phyloP scores from a whole-genome alignment of 345 rosid species.

The Hibiscus trionum region DNA sequence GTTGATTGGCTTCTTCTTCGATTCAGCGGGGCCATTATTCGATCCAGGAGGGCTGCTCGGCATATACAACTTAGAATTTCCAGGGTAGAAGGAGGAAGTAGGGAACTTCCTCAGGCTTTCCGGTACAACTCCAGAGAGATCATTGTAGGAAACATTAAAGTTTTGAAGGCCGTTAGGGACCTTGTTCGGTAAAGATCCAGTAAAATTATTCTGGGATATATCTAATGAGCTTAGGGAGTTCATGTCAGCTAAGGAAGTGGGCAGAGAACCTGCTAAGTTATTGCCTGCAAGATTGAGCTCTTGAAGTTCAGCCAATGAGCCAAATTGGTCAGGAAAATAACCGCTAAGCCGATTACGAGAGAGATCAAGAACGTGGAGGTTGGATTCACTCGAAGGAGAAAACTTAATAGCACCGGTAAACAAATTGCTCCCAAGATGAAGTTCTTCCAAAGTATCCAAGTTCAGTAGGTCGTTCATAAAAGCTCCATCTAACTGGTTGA shows the following conservation, averaged over 20 bases:
- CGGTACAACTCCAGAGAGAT: constrained; percentile 85
- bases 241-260: constrained; percentile 62
- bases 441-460: constrained; percentile 64
- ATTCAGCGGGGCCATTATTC: constrained; percentile 28
- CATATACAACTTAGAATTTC: constrained; percentile 51
- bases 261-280: constrained; percentile 79
- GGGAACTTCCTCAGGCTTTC: constrained; percentile 75
- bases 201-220: constrained; percentile 69
- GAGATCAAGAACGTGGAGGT: constrained; percentile 65
- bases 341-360: constrained; percentile 70
- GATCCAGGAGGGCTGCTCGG: constrained; percentile 50
- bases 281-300: constrained; percentile 71
- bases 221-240: constrained; percentile 57
- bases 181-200: constrained; percentile 72
- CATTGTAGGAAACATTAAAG: constrained; percentile 77
- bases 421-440: constrained; percentile 61
- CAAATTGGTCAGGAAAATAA: constrained; percentile 63
- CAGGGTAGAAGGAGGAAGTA: constrained; percentile 71
- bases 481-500: constrained; percentile 61
- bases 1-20: constrained; percentile 45
- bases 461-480: constrained; percentile 55
- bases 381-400: constrained; percentile 39
- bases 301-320: constrained; percentile 57
- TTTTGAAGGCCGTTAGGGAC: constrained; percentile 47
- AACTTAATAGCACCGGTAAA: constrained; percentile 53